Evolutionary conservation across 2,329 filamentous ascomycete species (phyloP).

Genomic region (Penicillium sp.): DNA sequence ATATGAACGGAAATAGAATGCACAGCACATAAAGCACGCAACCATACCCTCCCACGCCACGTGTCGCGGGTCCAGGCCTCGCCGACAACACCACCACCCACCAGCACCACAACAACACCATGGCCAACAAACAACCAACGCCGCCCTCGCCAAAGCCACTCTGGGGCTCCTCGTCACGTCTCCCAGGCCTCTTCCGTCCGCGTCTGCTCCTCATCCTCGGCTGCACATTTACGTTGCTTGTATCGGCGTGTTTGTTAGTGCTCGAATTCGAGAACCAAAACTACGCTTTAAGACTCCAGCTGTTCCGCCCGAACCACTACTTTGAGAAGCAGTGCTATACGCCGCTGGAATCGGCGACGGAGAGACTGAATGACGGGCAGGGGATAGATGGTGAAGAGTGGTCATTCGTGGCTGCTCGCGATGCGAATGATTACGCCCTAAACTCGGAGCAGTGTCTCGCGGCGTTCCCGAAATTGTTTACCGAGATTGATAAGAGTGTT

Average conservation of each 20-base stretch:
- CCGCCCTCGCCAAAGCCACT: conserved; percentile 1
- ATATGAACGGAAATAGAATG: not conserved
- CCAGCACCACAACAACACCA: conserved; percentile 1
- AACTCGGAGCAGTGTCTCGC: conserved; percentile 32
- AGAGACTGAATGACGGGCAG: not conserved
- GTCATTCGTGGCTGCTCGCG: conserved; percentile 30
- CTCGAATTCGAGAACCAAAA: conserved; percentile 12
- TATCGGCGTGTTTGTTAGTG: conserved; percentile 4
- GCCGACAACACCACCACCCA: not conserved
- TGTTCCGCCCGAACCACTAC: conserved; percentile 12
- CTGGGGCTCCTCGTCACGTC: conserved; percentile 7
- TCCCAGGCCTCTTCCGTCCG: conserved; percentile 3
- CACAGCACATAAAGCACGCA: not conserved
- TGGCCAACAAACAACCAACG: not conserved
- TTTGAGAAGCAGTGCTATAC: conserved; percentile 13
- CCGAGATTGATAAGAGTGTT: conserved; percentile 33
- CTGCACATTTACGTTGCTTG: conserved; percentile 1
- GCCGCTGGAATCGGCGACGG: conserved; percentile 4
- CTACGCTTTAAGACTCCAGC: conserved; percentile 10
- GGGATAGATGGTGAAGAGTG: conserved; percentile 18
- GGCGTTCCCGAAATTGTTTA: conserved; percentile 40
- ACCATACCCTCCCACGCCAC: not conserved
- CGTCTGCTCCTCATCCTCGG: conserved; percentile 2
- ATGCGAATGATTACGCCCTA: conserved; percentile 36
- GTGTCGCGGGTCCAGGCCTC: conserved; percentile 1